These are phyloP conservation scores for Apiotrichum mycotoxinovorans DNA, from an alignment of 1,284 basidiomycete species.

Conservation along the genomic window DNA sequence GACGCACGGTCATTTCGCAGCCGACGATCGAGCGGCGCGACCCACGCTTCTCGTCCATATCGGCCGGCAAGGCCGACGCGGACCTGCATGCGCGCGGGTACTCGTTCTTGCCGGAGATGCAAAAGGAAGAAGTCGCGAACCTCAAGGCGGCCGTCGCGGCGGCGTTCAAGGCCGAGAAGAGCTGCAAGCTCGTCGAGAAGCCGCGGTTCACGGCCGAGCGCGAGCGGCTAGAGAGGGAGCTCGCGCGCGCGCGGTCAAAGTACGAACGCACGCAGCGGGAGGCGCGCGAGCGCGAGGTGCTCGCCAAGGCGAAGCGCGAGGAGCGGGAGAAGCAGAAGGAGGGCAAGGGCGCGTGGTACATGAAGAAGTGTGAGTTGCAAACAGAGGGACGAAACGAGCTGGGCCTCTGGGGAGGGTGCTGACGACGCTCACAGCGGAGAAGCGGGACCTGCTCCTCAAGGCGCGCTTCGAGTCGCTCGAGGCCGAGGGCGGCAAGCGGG, in stretches of 20 bases:
- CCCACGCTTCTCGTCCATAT: constrained; percentile 77
- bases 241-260: constrained; percentile 72
- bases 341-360: constrained; percentile 79
- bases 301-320: constrained; percentile 60
- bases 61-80: constrained; percentile 64
- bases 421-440: constrained; percentile 60
- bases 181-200: constrained; percentile 64
- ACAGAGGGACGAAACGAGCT: too few relatives aligned
- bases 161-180: constrained; percentile 64
- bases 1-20: constrained; percentile 70
- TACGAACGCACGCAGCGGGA: constrained; percentile 73
- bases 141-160: constrained; percentile 65
- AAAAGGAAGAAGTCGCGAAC: constrained; percentile 63
- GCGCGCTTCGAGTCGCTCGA: constrained; percentile 75
- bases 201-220: constrained; percentile 67
- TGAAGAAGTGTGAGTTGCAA: constrained; percentile 69
- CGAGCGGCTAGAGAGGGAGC: constrained; percentile 67
- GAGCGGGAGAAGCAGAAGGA: constrained; percentile 68
- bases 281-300: constrained; percentile 63
- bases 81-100: constrained; percentile 73
- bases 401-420: too few relatives aligned
- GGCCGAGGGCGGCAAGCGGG: constrained; percentile 66
- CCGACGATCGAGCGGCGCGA: constrained; percentile 70
- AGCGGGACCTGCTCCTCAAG: constrained; percentile 66
- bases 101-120: constrained; percentile 69